phyloP scores from a whole-genome alignment of 495 filamentous ascomycete genomes.

The Hypoxylon fragiforme region DNA sequence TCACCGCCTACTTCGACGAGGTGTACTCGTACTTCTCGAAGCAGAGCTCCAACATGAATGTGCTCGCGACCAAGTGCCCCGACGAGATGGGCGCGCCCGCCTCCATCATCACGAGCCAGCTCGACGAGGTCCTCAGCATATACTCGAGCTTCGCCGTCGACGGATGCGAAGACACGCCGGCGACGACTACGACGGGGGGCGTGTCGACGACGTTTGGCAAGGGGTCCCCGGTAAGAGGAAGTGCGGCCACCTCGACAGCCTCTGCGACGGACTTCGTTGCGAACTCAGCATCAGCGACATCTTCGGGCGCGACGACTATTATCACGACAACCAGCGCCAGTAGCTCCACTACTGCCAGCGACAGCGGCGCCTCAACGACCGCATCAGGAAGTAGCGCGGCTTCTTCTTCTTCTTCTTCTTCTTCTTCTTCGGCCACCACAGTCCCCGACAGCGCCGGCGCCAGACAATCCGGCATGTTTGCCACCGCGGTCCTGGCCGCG shows the following conservation, averaged over 20 bases:
- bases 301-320: background rate
- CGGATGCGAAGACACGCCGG: conserved; percentile 1
- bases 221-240: too few relatives aligned
- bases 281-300: background rate
- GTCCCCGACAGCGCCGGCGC: conserved; percentile 11
- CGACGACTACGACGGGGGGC: background rate
- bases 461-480: conserved; percentile 22
- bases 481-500: conserved; percentile 13
- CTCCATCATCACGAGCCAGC: conserved; percentile 13
- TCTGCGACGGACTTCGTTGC: background rate
- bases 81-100: conserved; percentile 15
- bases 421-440: background rate
- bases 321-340: background rate
- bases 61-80: conserved; percentile 12
- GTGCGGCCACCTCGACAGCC: background rate
- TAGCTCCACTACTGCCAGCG: background rate
- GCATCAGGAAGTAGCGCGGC: background rate
- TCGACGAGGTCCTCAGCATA: conserved; percentile 7
- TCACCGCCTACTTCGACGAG: conserved; percentile 12
- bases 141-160: conserved; percentile 29
- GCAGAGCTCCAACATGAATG: conserved; percentile 16
- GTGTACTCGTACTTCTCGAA: conserved; percentile 27
- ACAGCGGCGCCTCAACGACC: background rate
- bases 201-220: background rate
- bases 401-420: background rate